These are phyloP conservation scores for Rosa rugosa DNA, from an alignment of 306 rosid genomes.

Conservation along the genomic window DNA sequence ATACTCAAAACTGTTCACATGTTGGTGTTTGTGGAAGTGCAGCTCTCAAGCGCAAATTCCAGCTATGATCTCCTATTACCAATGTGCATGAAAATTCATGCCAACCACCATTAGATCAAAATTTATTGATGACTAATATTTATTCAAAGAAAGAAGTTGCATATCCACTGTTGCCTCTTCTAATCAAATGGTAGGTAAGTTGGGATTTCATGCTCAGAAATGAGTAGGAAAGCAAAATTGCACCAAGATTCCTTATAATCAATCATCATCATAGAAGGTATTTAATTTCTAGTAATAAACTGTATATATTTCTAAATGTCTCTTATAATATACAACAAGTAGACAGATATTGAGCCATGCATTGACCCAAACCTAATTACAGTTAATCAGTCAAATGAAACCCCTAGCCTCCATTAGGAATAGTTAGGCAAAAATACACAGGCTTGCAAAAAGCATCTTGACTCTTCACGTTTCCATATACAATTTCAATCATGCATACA, in stretches of 20 bases:
- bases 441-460: background rate
- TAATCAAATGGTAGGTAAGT: background rate
- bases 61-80: background rate
- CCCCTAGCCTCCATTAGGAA: background rate
- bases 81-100: background rate
- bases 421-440: conserved; percentile 1
- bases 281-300: background rate
- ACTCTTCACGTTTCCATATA: background rate
- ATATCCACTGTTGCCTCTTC: background rate
- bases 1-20: background rate
- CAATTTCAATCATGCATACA: background rate
- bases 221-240: background rate
- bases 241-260: background rate
- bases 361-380: background rate
- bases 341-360: background rate
- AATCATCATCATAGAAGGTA: background rate
- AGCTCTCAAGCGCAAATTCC: background rate
- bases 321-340: background rate
- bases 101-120: background rate
- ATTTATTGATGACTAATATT: background rate
- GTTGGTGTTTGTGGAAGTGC: background rate
- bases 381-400: background rate
- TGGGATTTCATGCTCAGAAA: background rate
- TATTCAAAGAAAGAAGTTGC: background rate
- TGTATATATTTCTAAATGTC: background rate